Evolutionary conservation across 306 rosid genomes (phyloP), one percentile per base, ranked within the genome.

Genomic region (Dalbergia oliveri): DNA sequence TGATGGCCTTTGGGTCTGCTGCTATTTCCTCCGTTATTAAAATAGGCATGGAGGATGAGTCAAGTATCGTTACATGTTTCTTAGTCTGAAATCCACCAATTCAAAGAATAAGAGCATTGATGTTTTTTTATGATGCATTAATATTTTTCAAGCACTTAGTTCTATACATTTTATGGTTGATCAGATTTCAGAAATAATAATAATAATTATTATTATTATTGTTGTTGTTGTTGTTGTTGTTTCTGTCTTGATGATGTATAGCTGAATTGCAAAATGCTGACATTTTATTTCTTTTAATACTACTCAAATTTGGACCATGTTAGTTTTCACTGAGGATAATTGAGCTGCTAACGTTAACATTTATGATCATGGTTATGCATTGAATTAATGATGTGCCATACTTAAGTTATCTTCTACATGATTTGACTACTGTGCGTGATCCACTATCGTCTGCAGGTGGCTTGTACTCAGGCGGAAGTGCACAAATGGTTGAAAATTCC

Each of bases 391-490:
- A 58, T 11, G 41, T 65, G 71, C 76, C 56, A 57, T 59, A 43
- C 35, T 21, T 37, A 37, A 31, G 34, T n/a, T 35, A 37, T 77
- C 33, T 15, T 75, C 21, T 10, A 66, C 37, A 34, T 65, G 57
- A 62, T 56, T 82, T 73, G 43, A 35, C 66, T 45, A 43, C 57
- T 19, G 3, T 71, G 34, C 58, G 34, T 83, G 15, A 19, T 60
- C 26, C 69, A 14, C 67, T 77, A 50, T 83, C 70, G 57, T 82
- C 60, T 89, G 54, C 89, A 95, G 99, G 99, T 67, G 98, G 97
- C 43, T 80, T 95, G 88, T 95, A 95, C 89, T 95, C 99, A 0
- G 99, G 99, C 34, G 99, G 99, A 34, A 89, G 98, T 84, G 98
- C 98, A 1, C 99, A 93, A 80, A 93, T 93, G 98, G 87, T 95